Evolutionary conservation across 148 eudicot species (phyloP).

Genomic region (Vaccinium myrtillus): DNA sequence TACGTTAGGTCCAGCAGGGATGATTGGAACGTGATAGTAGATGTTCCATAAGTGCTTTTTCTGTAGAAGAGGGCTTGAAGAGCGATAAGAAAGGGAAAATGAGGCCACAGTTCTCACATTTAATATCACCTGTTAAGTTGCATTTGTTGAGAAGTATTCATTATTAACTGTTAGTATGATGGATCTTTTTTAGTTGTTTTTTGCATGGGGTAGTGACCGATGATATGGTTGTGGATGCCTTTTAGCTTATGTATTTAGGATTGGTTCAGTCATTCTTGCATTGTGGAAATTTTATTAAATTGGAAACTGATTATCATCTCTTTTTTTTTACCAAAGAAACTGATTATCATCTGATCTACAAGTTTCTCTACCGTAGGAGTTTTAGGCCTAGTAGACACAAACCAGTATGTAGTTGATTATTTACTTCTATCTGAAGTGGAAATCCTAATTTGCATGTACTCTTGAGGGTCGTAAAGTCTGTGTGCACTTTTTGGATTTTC

Average conservation of each 20-base stretch:
- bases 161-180: neutral
- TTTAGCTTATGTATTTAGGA: neutral
- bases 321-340: neutral
- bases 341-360: neutral
- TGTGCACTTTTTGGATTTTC: neutral
- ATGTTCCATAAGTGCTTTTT: neutral
- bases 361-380: neutral
- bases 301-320: neutral
- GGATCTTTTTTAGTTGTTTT: neutral
- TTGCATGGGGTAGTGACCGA: neutral
- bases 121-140: neutral
- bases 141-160: neutral
- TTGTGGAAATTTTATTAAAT: neutral
- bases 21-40: neutral
- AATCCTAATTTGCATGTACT: neutral
- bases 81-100: neutral
- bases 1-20: neutral
- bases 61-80: neutral
- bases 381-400: neutral
- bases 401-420: neutral
- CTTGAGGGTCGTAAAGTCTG: neutral
- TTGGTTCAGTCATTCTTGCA: neutral
- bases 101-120: neutral
- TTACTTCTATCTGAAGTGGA: neutral
- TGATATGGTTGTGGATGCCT: neutral